Evolutionary conservation across 768 basidiomycete species (phyloP).

Genomic region (Epithele typhae): DNA sequence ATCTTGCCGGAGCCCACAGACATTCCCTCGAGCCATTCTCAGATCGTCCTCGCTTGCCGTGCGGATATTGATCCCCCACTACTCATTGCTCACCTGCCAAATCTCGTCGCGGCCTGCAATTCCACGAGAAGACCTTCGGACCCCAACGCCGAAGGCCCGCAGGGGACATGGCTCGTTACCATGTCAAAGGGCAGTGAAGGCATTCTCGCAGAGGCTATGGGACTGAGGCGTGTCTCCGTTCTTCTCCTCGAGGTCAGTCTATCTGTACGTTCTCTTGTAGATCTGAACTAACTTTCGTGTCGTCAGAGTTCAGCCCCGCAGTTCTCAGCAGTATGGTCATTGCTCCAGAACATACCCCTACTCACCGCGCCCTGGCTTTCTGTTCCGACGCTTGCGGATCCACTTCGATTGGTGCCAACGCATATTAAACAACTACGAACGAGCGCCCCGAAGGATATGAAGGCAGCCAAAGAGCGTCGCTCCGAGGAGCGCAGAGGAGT

Average conservation of each 20-base stretch:
- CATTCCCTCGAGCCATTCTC: background rate
- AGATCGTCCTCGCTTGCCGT: conserved; percentile 63
- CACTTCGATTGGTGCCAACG: conserved; percentile 51
- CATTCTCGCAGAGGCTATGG: conserved; percentile 54
- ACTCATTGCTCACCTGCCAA: conserved; percentile 70
- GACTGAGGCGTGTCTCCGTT: conserved; percentile 61
- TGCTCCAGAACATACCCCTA: conserved; percentile 49
- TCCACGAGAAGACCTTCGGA: conserved; percentile 27
- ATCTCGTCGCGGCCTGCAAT: conserved; percentile 75
- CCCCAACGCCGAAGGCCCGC: conserved; percentile 9
- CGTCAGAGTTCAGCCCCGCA: conserved; percentile 39
- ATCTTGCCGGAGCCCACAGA: background rate
- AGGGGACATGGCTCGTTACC: conserved; percentile 50
- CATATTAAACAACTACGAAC: conserved; percentile 82
- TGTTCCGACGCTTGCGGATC: conserved; percentile 21
- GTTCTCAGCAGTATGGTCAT: conserved; percentile 20
- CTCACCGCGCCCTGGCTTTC: conserved; percentile 67
- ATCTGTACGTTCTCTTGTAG: background rate
- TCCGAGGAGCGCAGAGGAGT: conserved; percentile 44
- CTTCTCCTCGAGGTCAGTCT: conserved; percentile 62
- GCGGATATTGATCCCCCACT: conserved; percentile 72
- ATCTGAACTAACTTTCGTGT: background rate
- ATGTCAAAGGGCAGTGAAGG: conserved; percentile 66
- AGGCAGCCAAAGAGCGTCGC: conserved; percentile 57
- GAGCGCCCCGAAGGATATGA: conserved; percentile 76